These are phyloP conservation scores for Daldinia bambusicola DNA, from an alignment of 495 filamentous ascomycete genomes.

Conservation along the genomic window DNA sequence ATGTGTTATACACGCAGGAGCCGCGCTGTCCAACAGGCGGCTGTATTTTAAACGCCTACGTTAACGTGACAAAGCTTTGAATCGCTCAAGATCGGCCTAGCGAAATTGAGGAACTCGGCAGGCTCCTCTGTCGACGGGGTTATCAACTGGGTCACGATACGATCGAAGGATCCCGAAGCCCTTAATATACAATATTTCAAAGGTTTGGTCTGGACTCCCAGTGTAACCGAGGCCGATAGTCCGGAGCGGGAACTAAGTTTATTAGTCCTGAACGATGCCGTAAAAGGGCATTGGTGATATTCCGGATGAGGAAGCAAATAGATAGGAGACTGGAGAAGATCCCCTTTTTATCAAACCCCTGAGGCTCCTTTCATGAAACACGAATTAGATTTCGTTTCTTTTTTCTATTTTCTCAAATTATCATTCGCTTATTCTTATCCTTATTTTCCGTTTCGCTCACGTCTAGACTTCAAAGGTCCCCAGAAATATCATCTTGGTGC, in stretches of 20 bases:
- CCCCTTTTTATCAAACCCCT: conserved; percentile 31
- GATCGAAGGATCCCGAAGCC: background rate
- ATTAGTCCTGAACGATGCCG: conserved; percentile 37
- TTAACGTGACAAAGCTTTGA: conserved; percentile 25
- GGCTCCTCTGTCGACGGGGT: background rate
- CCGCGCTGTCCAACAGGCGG: conserved; percentile 20
- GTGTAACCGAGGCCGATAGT: conserved; percentile 27
- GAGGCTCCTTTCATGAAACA: conserved; percentile 24
- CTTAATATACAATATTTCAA: conserved; percentile 4
- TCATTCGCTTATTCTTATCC: conserved; percentile 35
- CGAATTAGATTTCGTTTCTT: conserved; percentile 11
- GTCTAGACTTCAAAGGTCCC: conserved; percentile 33
- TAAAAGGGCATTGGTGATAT: conserved; percentile 22
- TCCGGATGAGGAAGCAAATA: conserved; percentile 33
- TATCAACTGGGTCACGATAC: conserved; percentile 15
- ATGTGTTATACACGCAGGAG: conserved; percentile 11
- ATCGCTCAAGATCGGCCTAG: conserved; percentile 35
- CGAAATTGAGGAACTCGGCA: conserved; percentile 14
- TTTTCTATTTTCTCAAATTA: conserved; percentile 35
- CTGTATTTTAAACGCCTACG: conserved; percentile 23
- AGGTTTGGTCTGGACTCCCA: conserved; percentile 24
- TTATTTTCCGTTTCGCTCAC: conserved; percentile 43
- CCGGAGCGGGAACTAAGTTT: conserved; percentile 43
- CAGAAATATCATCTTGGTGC: conserved; percentile 29
- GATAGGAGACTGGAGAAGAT: conserved; percentile 25